phyloP scores from a whole-genome alignment of 164 flowering plant genomes.

The Annona squamosa region DNA sequence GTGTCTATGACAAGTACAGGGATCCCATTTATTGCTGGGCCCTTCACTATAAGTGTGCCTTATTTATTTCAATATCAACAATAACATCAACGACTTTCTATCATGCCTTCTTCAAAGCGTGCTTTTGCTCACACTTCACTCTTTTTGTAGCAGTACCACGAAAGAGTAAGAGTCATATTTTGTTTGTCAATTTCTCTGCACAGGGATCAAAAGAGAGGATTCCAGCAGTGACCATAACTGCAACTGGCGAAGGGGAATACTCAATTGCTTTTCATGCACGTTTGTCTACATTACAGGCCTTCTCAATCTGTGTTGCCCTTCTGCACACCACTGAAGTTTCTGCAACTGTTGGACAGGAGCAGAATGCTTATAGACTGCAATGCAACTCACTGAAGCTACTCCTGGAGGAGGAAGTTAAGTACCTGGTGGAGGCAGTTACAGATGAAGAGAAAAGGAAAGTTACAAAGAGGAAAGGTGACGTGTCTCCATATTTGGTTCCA shows the following conservation, averaged over 20 bases:
- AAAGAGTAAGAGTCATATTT: background rate
- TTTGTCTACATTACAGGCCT: conserved; percentile 78
- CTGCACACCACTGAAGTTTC: conserved; percentile 57
- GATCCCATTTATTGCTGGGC: background rate
- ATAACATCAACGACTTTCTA: background rate
- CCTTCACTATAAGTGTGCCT: background rate
- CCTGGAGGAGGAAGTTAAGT: conserved; percentile 55
- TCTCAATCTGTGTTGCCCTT: conserved; percentile 73
- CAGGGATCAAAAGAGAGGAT: conserved; percentile 66
- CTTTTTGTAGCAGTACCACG: background rate
- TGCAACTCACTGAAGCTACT: conserved; percentile 54
- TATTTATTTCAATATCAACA: background rate
- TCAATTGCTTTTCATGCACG: conserved; percentile 79
- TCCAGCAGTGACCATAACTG: conserved; percentile 56
- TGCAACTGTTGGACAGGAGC: conserved; percentile 21
- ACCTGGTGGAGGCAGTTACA: conserved; percentile 44
- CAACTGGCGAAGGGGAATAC: conserved; percentile 48
- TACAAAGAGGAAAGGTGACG: conserved; percentile 30
- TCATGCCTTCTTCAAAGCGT: background rate
- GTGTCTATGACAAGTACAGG: background rate
- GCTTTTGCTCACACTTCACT: background rate
- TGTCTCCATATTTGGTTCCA: conserved; percentile 35
- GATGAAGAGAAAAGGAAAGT: conserved; percentile 49
- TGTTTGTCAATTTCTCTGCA: background rate
- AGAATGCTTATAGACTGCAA: conserved; percentile 25